Evolutionary conservation across 768 basidiomycete genomes (phyloP), one percentile per base, ranked within the genome.

Genomic region (Lactarius deliciosus): DNA sequence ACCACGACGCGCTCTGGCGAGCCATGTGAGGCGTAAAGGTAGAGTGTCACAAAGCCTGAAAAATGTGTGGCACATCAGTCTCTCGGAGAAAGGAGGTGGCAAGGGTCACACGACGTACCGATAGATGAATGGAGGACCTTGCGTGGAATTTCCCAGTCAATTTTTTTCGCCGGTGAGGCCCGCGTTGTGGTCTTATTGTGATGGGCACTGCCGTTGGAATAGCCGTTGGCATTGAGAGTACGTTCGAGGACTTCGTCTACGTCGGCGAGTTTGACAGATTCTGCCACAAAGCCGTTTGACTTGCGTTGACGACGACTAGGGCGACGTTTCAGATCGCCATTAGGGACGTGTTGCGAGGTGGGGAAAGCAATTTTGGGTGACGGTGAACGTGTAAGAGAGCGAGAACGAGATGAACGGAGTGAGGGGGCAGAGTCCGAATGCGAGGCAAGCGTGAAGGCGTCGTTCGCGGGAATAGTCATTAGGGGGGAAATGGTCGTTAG

Each of bases 91-190:
- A 45, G 63, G 57, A 57, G 60, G 58, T 50, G 16, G 54, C 15
- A 22, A 20, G 45, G 43, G 59, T 64, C 64, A 69, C 70, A 38
- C 68, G 61, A 81, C 87, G 36, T 47, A 92, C 94, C 94, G 67
- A 96, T 96, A 4, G 90, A 92, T 15, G 91, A 90, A 76, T 97
- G 95, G 54, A 97, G 75, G 11, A 85, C 77, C 76, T 97, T 97
- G 69, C 95, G 79, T 0, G 95, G 95, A 59, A 97, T 88, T 77
- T 97, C 95, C 88, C 90, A 94, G 77, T 95, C 90, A 36, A 91
- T 71, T 9, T 67, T 71, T 60, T 71, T 71, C 20, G 15, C 61
- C 22, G 53, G 45, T 53, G 40, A 40, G 2, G 41, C 32, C 40
- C 58, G 43, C 34, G 28, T 45, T 40, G 38, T 34, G 18, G 50